These are phyloP conservation scores for Panellus pusillus DNA, from an alignment of 768 basidiomycete species.

Conservation along the genomic window DNA sequence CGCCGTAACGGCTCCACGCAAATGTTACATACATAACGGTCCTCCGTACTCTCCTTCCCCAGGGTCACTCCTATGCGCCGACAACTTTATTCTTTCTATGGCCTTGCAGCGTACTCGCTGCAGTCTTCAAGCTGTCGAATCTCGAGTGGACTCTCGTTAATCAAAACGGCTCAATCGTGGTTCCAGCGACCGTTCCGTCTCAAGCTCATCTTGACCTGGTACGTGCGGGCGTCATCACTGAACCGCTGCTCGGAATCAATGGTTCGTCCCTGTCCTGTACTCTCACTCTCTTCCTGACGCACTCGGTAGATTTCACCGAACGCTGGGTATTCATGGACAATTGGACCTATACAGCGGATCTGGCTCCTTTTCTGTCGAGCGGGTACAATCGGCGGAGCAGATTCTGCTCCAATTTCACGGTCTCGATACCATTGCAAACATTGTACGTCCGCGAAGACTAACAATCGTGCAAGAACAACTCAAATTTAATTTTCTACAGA, in stretches of 20 bases:
- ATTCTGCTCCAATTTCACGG: slow-evolving; percentile 55
- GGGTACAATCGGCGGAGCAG: slow-evolving; percentile 21
- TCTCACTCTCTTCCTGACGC: background rate
- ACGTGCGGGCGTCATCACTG: slow-evolving; percentile 52
- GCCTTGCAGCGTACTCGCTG: slow-evolving; percentile 14
- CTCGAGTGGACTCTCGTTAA: slow-evolving; percentile 55
- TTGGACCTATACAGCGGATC: slow-evolving; percentile 59
- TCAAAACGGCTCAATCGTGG: slow-evolving; percentile 51
- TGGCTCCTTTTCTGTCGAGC: slow-evolving; percentile 41
- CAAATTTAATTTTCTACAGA: slow-evolving; percentile 34
- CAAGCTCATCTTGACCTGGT: slow-evolving; percentile 55
- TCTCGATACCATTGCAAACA: slow-evolving; percentile 57
- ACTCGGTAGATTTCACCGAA: slow-evolving; percentile 46
- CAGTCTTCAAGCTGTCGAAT: slow-evolving; percentile 43
- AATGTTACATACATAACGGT: too few species aligned
- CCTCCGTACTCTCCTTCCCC: too few species aligned
- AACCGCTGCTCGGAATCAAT: slow-evolving; percentile 54
- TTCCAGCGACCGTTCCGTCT: slow-evolving; percentile 52
- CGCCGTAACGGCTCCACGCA: too few species aligned
- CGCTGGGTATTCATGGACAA: slow-evolving; percentile 57
- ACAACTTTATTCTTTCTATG: background rate
- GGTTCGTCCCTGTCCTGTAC: slow-evolving; percentile 31
- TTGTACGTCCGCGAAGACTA: slow-evolving; percentile 33
- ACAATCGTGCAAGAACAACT: background rate
- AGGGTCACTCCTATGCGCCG: too few species aligned